Evolutionary conservation across 2,329 filamentous ascomycete species (phyloP).

Genomic region (Cytospora piceicola): DNA sequence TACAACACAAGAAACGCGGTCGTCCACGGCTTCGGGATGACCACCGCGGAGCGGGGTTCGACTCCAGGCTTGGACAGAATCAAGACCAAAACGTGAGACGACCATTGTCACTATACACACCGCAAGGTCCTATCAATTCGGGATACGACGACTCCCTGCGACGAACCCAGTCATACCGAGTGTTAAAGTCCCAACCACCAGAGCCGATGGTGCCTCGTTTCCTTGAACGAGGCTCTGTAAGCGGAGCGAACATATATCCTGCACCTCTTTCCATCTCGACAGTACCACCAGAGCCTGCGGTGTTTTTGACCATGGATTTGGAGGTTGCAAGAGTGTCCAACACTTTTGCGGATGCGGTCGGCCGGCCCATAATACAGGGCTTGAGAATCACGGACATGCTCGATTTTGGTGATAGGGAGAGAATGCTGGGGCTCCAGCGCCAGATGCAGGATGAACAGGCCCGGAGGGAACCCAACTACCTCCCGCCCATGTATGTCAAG

Average conservation of each 20-base stretch:
- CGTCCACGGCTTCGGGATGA: conserved; percentile 78
- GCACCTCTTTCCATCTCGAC: conserved; percentile 47
- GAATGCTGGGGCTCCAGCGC: conserved; percentile 53
- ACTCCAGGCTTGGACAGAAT: conserved; percentile 50
- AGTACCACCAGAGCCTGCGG: conserved; percentile 54
- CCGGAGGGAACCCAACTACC: conserved; percentile 63
- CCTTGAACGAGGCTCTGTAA: conserved; percentile 52
- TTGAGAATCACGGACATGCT: conserved; percentile 60
- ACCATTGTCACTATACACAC: conserved; percentile 55
- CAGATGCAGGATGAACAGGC: conserved; percentile 61
- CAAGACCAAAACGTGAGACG: conserved; percentile 53
- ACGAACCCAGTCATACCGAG: conserved; percentile 53
- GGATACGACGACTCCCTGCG: conserved; percentile 53
- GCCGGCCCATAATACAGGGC: conserved; percentile 51
- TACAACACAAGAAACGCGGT: conserved; percentile 84
- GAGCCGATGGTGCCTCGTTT: conserved; percentile 54
- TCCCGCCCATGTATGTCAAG: conserved; percentile 65
- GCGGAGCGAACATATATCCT: conserved; percentile 55
- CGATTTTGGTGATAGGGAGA: conserved; percentile 55
- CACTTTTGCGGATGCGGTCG: conserved; percentile 60
- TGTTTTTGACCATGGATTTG: conserved; percentile 62
- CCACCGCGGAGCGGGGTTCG: conserved; percentile 59
- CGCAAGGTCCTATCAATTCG: conserved; percentile 47
- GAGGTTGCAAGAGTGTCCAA: conserved; percentile 61
- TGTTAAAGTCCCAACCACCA: conserved; percentile 58